These are phyloP conservation scores for Solanum clarkiae DNA, from an alignment of 257 asterid species.

Conservation along the genomic window DNA sequence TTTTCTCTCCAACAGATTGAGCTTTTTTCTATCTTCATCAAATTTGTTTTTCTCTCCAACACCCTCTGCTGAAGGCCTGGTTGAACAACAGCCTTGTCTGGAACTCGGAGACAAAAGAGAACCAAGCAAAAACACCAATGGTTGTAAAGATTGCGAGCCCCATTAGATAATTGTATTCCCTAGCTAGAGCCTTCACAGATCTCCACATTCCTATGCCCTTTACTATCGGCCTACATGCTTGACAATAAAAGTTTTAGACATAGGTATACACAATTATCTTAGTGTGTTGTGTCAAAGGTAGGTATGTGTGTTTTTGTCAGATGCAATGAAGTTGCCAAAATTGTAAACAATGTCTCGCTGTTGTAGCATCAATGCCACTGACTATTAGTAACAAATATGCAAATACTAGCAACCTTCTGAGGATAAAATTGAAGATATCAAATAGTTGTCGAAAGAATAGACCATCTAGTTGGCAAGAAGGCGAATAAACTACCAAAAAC, in stretches of 20 bases:
- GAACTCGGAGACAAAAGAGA: conserved; percentile 81
- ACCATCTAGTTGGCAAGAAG: conserved; percentile 93
- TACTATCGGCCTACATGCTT: conserved; percentile 64
- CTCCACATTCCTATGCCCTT: conserved; percentile 78
- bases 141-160: conserved; percentile 55
- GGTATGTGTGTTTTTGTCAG: not conserved
- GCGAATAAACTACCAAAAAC: conserved; percentile 65
- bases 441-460: conserved; percentile 46
- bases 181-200: conserved; percentile 73
- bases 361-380: not conserved
- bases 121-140: conserved; percentile 74
- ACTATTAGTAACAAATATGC: not conserved
- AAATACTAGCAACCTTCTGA: not conserved
- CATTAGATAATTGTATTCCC: conserved; percentile 84
- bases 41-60: too few species aligned
- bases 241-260: conserved; percentile 3
- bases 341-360: not conserved
- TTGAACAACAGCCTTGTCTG: conserved; percentile 86
- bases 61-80: conserved; percentile 98
- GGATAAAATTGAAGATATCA: not conserved
- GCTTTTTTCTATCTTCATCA: too few species aligned
- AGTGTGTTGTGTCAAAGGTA: not conserved
- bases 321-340: not conserved
- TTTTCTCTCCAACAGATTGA: too few species aligned
- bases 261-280: not conserved